Evolutionary conservation across 192 early-diverging fungal species (phyloP).

Genomic region (Coemansia sp.): DNA sequence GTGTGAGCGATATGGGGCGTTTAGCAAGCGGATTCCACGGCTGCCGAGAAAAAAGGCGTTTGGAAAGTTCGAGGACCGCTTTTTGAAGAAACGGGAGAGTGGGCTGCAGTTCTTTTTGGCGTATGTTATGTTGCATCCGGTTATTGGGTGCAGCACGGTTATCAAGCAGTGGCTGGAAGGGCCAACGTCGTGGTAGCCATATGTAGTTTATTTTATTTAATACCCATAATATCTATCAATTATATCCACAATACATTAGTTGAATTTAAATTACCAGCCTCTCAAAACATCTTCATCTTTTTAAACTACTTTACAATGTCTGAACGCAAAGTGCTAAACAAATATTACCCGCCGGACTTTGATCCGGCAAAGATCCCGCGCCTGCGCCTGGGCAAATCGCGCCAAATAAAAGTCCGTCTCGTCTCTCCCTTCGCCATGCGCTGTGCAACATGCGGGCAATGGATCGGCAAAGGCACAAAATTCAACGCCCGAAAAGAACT

Average conservation of each 20-base stretch:
- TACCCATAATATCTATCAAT: neutral
- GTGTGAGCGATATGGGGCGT: constrained; percentile 32
- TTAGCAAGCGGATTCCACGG: constrained; percentile 46
- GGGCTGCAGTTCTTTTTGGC: constrained; percentile 55
- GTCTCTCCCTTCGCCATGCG: constrained; percentile 99
- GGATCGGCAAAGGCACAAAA: constrained; percentile 96
- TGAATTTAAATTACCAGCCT: too few relatives aligned
- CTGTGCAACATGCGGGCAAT: constrained; percentile 94
- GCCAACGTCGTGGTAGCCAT: constrained; percentile 9
- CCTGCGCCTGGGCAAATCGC: constrained; percentile 76
- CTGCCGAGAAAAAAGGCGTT: constrained; percentile 49
- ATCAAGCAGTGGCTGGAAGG: constrained; percentile 44
- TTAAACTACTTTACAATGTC: constrained; percentile 59
- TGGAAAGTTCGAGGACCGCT: constrained; percentile 54
- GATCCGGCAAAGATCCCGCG: constrained; percentile 91
- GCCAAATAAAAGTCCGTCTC: constrained; percentile 93
- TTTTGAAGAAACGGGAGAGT: constrained; percentile 51
- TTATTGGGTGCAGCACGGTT: constrained; percentile 51
- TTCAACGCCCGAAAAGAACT: constrained; percentile 97
- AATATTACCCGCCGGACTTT: constrained; percentile 96
- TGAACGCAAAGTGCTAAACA: constrained; percentile 95
- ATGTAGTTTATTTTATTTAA: neutral
- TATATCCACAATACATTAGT: neutral
- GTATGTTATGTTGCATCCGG: constrained; percentile 54
- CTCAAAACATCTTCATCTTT: too few relatives aligned